Evolutionary conservation across 208 protist genomes (phyloP), one percentile per base, ranked within the genome.

Genomic region (Leishmania turanica): DNA sequence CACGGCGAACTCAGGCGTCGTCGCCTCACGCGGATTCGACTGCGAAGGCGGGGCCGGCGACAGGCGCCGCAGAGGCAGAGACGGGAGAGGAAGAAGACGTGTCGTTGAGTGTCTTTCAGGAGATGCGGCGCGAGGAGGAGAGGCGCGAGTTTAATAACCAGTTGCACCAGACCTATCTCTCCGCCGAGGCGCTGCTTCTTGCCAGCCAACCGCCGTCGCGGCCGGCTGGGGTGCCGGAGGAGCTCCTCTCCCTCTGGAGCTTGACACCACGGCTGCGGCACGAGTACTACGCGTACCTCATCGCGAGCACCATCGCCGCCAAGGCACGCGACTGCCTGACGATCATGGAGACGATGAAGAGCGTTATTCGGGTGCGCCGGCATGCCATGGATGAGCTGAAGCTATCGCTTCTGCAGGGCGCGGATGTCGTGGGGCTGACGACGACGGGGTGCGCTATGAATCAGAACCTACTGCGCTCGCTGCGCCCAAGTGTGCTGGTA

Each of bases 361-460:
- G 90, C 64, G 81, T 93, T 24, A 81, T 98, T 27, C 86, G 80
- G 7, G 92, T 96, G 68, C 95, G 93, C 54, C 94, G 90, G 73
- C 95, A 98, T 85, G 93, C 93, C 34, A 92, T 93, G 54, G 92
- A 96, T 77, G 92, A 96, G 83, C 83, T 92, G 54, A 92, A 92
- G 82, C 84, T 98, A 42, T 75, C 86, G 17, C 82, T 98, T 21
- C 91, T 98, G 78, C 90, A 89, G 9, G 92, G 90, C 13, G 95
- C 93, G 9, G 92, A 97, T 79, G 91, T 99, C n/a, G 91, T 99
- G 70, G 98, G 96, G 66, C 84, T 97, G 27, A 99, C 98, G 34
- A 98, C 97, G 45, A 98, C 96, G 2, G 96, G 96, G 37, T 98
- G 94, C 56, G 96, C 97, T 8, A 97, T 95, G 84, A 94, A 98